phyloP scores from a whole-genome alignment of 2,329 filamentous ascomycete species.

The Paecilomyces variotii region DNA sequence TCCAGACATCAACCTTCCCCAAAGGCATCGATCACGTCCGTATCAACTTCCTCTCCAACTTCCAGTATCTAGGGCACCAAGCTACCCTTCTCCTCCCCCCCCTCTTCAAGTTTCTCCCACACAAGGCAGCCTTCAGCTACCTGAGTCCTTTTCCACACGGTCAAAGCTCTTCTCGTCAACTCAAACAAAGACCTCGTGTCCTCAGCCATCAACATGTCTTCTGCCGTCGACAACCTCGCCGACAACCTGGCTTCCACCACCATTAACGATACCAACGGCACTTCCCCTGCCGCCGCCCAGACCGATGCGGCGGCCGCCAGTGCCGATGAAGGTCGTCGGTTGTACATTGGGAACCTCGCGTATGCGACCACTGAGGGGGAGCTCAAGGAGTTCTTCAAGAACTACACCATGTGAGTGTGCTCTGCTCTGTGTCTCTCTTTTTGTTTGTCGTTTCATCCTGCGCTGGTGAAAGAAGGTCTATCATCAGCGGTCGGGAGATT shows the following conservation, averaged over 20 bases:
- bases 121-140: conserved; percentile 43
- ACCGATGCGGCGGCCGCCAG: conserved; percentile 91
- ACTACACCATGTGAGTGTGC: conserved; percentile 88
- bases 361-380: conserved; percentile 99
- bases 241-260: conserved; percentile 59
- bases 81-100: conserved; percentile 64
- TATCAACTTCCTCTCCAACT: conserved; percentile 15
- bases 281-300: conserved; percentile 61
- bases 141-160: conserved; percentile 55
- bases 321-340: conserved; percentile 95
- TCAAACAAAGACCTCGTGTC: conserved; percentile 23
- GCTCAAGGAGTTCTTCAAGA: conserved; percentile 99
- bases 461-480: background rate
- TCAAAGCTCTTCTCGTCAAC: conserved; percentile 7
- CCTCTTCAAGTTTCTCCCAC: conserved; percentile 49
- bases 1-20: conserved; percentile 7
- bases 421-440: no score
- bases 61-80: conserved; percentile 71
- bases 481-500: background rate
- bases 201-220: conserved; percentile 66
- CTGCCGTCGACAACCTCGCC: conserved; percentile 62
- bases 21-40: conserved; percentile 15
- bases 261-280: conserved; percentile 51
- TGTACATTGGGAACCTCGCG: conserved; percentile 99
- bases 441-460: background rate